Evolutionary conservation across 805 yeast species (phyloP), one percentile per base, ranked within the genome.

Genomic region (Debaryomyces maramus): DNA sequence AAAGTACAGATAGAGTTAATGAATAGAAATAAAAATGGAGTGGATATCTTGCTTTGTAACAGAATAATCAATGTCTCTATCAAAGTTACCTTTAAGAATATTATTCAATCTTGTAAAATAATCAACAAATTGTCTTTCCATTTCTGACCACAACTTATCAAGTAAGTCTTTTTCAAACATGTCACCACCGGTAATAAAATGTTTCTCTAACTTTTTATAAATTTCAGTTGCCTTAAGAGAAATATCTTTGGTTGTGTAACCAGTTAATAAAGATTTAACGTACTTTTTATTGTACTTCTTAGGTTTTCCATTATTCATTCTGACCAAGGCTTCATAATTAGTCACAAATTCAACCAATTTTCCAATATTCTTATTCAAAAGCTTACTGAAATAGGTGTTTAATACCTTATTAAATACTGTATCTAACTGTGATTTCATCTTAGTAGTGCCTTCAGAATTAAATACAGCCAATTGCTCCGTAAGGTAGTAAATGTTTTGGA

Each of bases 121-220:
- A 5, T 73, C 69, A 15, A 77, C 74, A 48, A 81, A 82, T 46
- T 80, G 78, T 15, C 78, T 80, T 48, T 83, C 88, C 42, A 86
- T 63, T 14, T 85, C 80, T 11, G 73, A 67, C 93, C 96, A 83
- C 40, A 88, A 71, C 52, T 74, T 77, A 27, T 76, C 80, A 28
- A 81, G 62, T 29, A 87, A 56, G 32, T 73, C 79, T 34, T 68
- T 72, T 51, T 80, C 85, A 44, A 72, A 63, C 43, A 68, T 72
- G 23, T 66, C 56, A 45, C 56, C 36, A 45, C 75, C 57, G 32
- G 59, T 43, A 46, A 61, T 43, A 44, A 81, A 78, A 51, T 86
- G 85, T 38, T 68, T 64, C 21, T 75, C 75, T 39, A 90, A 73
- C 34, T 79, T 77, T 33, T 68, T 63, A 34, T 77, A 76, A 23